phyloP scores from a whole-genome alignment of 2,329 filamentous ascomycete genomes.

The Pseudogymnoascus sp. region DNA sequence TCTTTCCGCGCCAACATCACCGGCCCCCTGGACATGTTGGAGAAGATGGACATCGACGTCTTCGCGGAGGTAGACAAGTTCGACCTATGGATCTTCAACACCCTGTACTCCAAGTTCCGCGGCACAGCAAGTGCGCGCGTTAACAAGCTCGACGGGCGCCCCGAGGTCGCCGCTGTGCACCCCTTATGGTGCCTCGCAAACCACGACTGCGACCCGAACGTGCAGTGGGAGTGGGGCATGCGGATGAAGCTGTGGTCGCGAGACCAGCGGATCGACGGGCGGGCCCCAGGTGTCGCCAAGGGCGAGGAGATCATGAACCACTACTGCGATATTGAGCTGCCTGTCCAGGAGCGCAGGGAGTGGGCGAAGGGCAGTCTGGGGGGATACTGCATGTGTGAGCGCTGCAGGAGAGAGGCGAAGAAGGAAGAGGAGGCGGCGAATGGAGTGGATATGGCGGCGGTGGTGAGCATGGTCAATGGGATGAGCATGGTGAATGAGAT shows the following conservation, averaged over 20 bases:
- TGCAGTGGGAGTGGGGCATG: constrained; percentile 87
- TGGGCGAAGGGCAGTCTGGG: constrained; percentile 85
- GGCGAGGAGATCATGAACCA: constrained; percentile 87
- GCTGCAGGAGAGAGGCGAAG: constrained; percentile 66
- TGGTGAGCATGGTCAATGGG: background rate
- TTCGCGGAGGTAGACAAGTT: constrained; percentile 50
- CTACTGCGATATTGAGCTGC: constrained; percentile 79
- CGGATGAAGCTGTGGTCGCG: constrained; percentile 63
- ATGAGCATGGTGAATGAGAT: background rate
- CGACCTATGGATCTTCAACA: constrained; percentile 82
- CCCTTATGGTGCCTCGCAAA: constrained; percentile 95
- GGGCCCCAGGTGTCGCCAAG: constrained; percentile 54
- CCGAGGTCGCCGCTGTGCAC: constrained; percentile 88
- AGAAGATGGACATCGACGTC: constrained; percentile 78
- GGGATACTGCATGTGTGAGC: constrained; percentile 76
- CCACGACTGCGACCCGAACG: constrained; percentile 91
- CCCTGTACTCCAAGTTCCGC: constrained; percentile 84
- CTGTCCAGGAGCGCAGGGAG: constrained; percentile 72
- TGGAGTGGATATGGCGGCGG: background rate
- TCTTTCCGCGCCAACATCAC: constrained; percentile 70
- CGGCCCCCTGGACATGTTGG: constrained; percentile 65
- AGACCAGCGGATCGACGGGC: constrained; percentile 45
- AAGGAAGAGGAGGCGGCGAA: constrained; percentile 15
- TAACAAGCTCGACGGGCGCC: constrained; percentile 66
- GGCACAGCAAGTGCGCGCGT: constrained; percentile 85